Conservation (phyloP, 2,329 filamentous ascomycete genomes). For the Amphichorda felina region DNA sequence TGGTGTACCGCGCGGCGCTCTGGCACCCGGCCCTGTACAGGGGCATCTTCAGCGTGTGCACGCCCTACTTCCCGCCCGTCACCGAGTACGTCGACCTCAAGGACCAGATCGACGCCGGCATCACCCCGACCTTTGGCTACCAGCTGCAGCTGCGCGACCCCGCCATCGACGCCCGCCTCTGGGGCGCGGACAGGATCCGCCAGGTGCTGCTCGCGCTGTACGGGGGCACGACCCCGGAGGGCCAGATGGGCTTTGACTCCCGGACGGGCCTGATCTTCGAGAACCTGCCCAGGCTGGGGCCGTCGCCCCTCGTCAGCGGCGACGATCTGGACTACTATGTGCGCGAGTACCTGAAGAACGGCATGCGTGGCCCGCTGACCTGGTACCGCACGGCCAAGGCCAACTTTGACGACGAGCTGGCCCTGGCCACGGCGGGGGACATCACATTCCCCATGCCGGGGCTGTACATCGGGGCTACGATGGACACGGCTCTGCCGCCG, state of each 20-base stretch:
- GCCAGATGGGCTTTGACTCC: constrained; percentile 45
- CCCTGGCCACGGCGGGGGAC: constrained; percentile 48
- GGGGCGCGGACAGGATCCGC: constrained; percentile 49
- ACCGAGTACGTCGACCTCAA: constrained; percentile 43
- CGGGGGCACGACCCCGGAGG: constrained; percentile 47
- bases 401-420: constrained; percentile 66
- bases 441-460: constrained; percentile 46
- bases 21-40: constrained; percentile 63
- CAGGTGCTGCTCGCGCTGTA: constrained; percentile 63
- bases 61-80: constrained; percentile 52
- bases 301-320: constrained; percentile 46
- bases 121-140: constrained; percentile 64
- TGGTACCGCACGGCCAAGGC: constrained; percentile 71
- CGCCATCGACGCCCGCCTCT: constrained; percentile 47
- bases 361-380: constrained; percentile 65
- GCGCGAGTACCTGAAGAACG: constrained; percentile 52
- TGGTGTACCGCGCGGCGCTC: constrained; percentile 63
- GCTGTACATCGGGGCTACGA: constrained; percentile 62
- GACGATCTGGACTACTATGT: constrained; percentile 72
- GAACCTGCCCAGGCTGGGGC: constrained; percentile 43
- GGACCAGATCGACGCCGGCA: constrained; percentile 39
- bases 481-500: constrained; percentile 62
- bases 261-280: constrained; percentile 52
- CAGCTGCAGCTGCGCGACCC: constrained; percentile 68
- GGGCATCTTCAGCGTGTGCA: constrained; percentile 71